Base-by-base conservation (phyloP, 345 rosid genomes). In the Aquilaria yunnanensis region DNA sequence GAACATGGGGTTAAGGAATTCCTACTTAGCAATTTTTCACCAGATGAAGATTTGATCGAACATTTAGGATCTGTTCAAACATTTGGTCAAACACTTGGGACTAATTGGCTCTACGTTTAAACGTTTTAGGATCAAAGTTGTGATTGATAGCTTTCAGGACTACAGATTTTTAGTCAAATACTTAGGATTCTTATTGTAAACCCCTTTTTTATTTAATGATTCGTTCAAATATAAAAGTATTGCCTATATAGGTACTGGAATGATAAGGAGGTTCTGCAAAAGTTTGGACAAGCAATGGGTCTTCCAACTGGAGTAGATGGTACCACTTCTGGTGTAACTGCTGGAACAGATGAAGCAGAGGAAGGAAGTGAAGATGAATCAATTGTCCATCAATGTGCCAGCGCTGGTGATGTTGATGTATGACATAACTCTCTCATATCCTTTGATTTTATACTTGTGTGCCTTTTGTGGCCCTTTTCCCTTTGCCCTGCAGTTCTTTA, bases 201-300 rank as follows among this genome's bases (percentile, higher is more conserved):
- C 8, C 0, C 5, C 43, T 8, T 1, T 37, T 37, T 37, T 37
- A 37, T 5, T 37, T 37, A 37, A 37, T 3, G 8, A 4, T 37
- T 37, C 43, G 8, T 37, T 37, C 7, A 37, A 37, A 8, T 37
- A 1, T 37, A 4, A 37, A 37, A 45, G 5, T 46, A 52, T 72
- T 77, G 16, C 57, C 65, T 57, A 45, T 34, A 7, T 70, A 90
- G 99, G 89, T 90, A 94, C 75, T 88, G 97, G 99, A 88, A 90
- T 72, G 97, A 90, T 71, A 86, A 89, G 76, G 96, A 86, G 0
- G 96, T 90, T 54, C 72, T 88, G 75, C 80, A 85, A 74, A 90
- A 90, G 82, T 81, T 94, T 74, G 97, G 99, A 57, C 95, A 94
- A 84, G 97, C 99, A 63, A 94, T 94, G 97, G 97, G 99, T 56